Conservation (phyloP, 2,329 filamentous ascomycete species). For the Thermoascus crustaceus region DNA sequence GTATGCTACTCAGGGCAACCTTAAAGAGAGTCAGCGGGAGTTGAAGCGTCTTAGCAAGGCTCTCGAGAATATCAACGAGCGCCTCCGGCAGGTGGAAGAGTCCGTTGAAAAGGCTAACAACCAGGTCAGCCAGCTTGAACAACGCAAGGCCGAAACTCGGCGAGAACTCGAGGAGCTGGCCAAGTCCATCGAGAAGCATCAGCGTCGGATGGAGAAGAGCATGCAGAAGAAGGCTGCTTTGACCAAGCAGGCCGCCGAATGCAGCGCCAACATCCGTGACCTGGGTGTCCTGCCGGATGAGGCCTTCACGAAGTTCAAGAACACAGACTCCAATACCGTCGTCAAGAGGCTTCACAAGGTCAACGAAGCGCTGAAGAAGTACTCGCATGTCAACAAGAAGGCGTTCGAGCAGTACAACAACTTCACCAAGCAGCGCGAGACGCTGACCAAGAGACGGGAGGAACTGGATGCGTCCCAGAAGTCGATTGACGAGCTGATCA, state of each 20-base stretch:
- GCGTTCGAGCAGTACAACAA: conserved; percentile 98
- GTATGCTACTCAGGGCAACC: conserved; percentile 51
- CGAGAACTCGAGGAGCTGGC: conserved; percentile 68
- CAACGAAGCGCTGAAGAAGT: conserved; percentile 90
- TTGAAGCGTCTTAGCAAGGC: conserved; percentile 67
- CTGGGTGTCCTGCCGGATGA: conserved; percentile 90
- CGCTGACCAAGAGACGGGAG: conserved; percentile 70
- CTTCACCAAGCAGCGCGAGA: conserved; percentile 87
- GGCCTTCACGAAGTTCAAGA: conserved; percentile 83
- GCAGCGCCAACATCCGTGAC: conserved; percentile 81
- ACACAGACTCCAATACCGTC: conserved; percentile 69
- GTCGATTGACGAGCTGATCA: conserved; percentile 87
- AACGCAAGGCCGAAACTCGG: conserved; percentile 56
- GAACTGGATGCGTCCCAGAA: conserved; percentile 80
- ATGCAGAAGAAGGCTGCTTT: conserved; percentile 79
- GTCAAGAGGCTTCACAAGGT: conserved; percentile 74
- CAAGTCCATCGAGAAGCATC: conserved; percentile 69
- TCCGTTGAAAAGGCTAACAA: conserved; percentile 55
- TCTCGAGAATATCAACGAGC: conserved; percentile 58
- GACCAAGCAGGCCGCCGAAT: conserved; percentile 68
- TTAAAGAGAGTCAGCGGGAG: conserved; percentile 73
- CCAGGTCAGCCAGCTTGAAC: conserved; percentile 51
- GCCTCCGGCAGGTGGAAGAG: conserved; percentile 65
- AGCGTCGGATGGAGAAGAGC: conserved; percentile 85
- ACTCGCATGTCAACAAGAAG: conserved; percentile 98